Base-by-base conservation (phyloP, 768 basidiomycete species). In the Gelatoporia subvermispora region DNA sequence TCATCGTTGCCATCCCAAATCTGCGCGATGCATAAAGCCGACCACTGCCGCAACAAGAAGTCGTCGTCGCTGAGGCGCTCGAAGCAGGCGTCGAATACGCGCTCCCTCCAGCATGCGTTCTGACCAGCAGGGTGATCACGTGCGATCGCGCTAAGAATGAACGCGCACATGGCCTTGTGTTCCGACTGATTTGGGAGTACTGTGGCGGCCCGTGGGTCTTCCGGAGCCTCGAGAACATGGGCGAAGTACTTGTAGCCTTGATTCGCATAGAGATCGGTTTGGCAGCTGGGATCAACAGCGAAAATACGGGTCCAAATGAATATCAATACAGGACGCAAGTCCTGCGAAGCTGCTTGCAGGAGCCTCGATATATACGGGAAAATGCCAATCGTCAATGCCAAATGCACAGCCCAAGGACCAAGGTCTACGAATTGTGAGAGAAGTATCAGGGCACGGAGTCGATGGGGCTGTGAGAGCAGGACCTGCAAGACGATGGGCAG, bases 241-340 rank as follows among this genome's bases (percentile, higher is more conserved):
- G 88, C 83, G 55, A 94, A 94, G 62, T 93, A 94, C 51, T 81
- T 84, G 73, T 86, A 93, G 2, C 88, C 87, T 53, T 81, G 78
- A 44, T 84, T 89, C 54, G 83, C 87, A 60, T 87, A 82, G 4
- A 99, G 73, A 60, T 98, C 95, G 17, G 83, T 77, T 63, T 97
- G 95, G 43, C 95, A 95, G 4, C 85, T 81, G 1, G 85, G 83
- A 64, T 97, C 95, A n/a, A 98, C 92, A 2, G 95, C 95, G 23
- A 98, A 79, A 53, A 99, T 97, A 18, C 96, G 81, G 2, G 95
- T 89, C 96, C 96, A 98, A 50, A 99, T 98, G 72, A 97, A 99
- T 54, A 98, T 97, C 18, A 99, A 75, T 8, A 98, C 95, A 1
- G 96, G 96, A 22, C 93, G 87, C n/a, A 98, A 78, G 59, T 98